Evolutionary conservation across 179 eudicot species (phyloP).

Genomic region (Spinacia oleracea): DNA sequence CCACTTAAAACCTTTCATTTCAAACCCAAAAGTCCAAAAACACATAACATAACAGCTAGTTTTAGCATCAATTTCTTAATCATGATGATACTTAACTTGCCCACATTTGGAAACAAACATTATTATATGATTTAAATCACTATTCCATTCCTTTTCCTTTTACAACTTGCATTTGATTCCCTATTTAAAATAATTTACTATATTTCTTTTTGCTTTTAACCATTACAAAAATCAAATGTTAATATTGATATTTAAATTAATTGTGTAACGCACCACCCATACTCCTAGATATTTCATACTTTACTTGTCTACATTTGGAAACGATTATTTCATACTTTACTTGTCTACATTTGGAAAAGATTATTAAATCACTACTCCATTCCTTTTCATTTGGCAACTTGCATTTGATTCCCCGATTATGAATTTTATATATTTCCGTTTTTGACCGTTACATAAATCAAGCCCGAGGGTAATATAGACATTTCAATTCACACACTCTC

Average conservation of each 20-base stretch:
- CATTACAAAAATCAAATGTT: constrained; percentile 13
- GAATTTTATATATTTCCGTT: neutral
- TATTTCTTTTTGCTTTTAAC: neutral
- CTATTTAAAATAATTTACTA: neutral
- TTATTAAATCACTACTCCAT: neutral
- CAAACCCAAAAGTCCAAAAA: neutral
- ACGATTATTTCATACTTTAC: no score
- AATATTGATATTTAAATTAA: constrained; percentile 13
- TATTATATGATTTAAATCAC: neutral
- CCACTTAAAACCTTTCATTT: constrained; percentile 7
- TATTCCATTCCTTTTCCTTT: neutral
- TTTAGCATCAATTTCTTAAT: constrained; percentile 8
- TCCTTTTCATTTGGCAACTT: neutral
- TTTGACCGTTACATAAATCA: constrained; percentile 16
- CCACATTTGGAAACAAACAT: constrained; percentile 4
- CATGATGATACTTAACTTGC: neutral
- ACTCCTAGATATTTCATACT: no score
- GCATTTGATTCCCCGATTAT: no score
- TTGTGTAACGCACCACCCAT: no score
- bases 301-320: no score
- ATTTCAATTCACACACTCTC: constrained; percentile 13
- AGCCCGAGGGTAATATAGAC: constrained; percentile 5
- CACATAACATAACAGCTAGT: constrained; percentile 10
- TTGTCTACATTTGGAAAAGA: constrained; percentile 3
- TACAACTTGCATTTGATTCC: no score